Evolutionary conservation across 768 basidiomycete species (phyloP).

Genomic region (Auriscalpium microsporum): DNA sequence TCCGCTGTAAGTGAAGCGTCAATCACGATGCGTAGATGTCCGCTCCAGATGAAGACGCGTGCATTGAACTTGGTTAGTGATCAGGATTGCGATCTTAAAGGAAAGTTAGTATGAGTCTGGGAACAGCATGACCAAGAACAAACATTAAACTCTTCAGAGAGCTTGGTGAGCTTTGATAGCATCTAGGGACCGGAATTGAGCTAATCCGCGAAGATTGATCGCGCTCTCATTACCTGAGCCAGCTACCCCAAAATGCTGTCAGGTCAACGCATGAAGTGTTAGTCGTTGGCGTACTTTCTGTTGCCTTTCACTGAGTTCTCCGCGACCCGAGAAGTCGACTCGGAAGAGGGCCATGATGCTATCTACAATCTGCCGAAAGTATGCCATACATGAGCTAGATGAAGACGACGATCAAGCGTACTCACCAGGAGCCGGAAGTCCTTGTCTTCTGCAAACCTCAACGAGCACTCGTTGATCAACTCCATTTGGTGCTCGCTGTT

Average conservation of each 20-base stretch:
- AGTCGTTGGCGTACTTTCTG: slow-evolving; percentile 52
- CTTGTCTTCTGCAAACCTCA: slow-evolving; percentile 85
- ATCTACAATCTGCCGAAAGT: slow-evolving; percentile 65
- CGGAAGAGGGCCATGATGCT: slow-evolving; percentile 97
- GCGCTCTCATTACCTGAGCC: slow-evolving; percentile 50
- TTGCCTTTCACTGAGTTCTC: slow-evolving; percentile 89
- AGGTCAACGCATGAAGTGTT: too few species aligned
- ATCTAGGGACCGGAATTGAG: slow-evolving; percentile 37
- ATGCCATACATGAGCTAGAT: neutral
- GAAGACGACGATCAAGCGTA: neutral
- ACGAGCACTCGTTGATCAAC: slow-evolving; percentile 80
- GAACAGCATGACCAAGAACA: slow-evolving; percentile 9
- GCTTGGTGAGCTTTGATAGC: slow-evolving; percentile 84
- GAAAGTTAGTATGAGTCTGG: neutral
- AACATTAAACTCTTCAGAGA: slow-evolving; percentile 90
- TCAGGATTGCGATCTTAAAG: slow-evolving; percentile 66
- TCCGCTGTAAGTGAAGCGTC: slow-evolving; percentile 41
- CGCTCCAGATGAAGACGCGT: slow-evolving; percentile 11
- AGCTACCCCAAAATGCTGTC: slow-evolving; percentile 37
- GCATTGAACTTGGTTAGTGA: slow-evolving; percentile 95
- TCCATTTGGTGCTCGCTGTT: slow-evolving; percentile 96
- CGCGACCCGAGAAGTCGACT: slow-evolving; percentile 88
- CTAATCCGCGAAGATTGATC: too few species aligned
- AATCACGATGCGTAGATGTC: too few species aligned
- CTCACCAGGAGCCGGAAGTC: slow-evolving; percentile 64